phyloP scores from a whole-genome alignment of 225 moss, liverwort and hornwort genomes.

The Asterella californica region DNA sequence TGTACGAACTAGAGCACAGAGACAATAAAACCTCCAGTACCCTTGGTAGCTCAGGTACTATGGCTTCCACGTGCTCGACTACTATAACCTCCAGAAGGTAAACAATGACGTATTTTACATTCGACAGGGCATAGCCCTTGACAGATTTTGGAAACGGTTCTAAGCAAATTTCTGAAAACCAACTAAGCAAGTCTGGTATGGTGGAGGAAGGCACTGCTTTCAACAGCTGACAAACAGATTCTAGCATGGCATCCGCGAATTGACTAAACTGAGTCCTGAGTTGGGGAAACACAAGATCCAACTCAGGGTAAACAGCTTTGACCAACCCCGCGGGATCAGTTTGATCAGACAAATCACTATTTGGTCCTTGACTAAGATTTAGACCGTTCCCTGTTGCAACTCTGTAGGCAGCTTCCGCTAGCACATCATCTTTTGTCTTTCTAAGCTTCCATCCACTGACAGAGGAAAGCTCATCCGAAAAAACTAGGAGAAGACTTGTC shows the following conservation, averaged over 20 bases:
- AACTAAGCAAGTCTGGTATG: constrained; percentile 83
- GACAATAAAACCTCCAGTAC: constrained; percentile 63
- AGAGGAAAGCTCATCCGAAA: constrained; percentile 82
- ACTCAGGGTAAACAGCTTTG: constrained; percentile 72
- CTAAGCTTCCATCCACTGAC: constrained; percentile 52
- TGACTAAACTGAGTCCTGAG: constrained; percentile 72
- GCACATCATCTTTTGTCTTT: constrained; percentile 39
- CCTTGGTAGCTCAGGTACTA: constrained; percentile 79
- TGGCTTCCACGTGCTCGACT: constrained; percentile 75
- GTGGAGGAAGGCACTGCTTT: constrained; percentile 58
- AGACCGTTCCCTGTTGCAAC: constrained; percentile 21
- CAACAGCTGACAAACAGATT: constrained; percentile 61
- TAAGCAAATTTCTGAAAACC: constrained; percentile 79
- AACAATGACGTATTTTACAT: constrained; percentile 72
- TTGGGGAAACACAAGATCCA: constrained; percentile 64
- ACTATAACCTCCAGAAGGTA: constrained; percentile 82
- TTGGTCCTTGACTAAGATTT: neutral
- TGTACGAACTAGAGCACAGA: constrained; percentile 69
- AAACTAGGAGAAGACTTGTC: constrained; percentile 65
- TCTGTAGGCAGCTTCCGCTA: constrained; percentile 46
- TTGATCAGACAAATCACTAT: constrained; percentile 35
- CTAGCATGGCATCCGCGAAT: constrained; percentile 61
- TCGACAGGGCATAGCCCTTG: constrained; percentile 59
- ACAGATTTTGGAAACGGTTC: constrained; percentile 70
- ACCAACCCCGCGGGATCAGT: constrained; percentile 65